Percentiles rank a stretch among this genome's conserved stretches.
Conservation (phyloP, 345 rosid species). For the Eucalyptus polybractea region DNA sequence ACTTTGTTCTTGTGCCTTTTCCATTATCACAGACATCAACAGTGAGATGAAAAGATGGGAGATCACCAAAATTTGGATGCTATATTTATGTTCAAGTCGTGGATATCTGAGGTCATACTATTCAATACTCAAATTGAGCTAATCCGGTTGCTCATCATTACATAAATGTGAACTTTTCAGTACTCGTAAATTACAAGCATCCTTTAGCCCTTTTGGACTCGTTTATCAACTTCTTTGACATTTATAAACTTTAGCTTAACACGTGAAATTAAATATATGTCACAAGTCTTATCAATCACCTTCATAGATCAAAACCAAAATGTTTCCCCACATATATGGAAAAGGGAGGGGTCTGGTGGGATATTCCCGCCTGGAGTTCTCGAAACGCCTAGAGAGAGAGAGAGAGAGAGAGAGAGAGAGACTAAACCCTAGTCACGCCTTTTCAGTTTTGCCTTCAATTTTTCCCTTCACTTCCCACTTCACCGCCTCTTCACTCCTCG, state of each 20-base stretch:
- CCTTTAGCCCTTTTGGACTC: neutral
- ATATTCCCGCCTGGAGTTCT: neutral
- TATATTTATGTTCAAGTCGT: neutral
- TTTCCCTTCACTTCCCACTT: neutral
- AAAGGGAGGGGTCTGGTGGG: neutral
- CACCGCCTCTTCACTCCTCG: neutral
- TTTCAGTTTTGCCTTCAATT: neutral
- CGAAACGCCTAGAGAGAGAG: neutral
- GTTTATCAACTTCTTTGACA: neutral
- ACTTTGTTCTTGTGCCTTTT: neutral
- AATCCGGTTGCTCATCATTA: rapidly evolving
- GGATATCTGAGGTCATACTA: neutral
- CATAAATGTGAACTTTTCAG: rapidly evolving
- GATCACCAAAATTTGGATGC: neutral
- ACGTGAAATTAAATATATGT: too few species aligned
- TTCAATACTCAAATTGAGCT: rapidly evolving
- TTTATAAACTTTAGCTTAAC: neutral
- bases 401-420: neutral
- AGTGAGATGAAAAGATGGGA: neutral
- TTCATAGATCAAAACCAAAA: neutral
- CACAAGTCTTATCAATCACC: neutral
- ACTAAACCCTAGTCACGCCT: neutral
- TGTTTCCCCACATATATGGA: neutral
- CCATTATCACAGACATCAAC: neutral
- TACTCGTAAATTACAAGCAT: rapidly evolving